These are phyloP conservation scores for Aspergillus conjunctus DNA, from an alignment of 495 filamentous ascomycete genomes.

Conservation along the genomic window DNA sequence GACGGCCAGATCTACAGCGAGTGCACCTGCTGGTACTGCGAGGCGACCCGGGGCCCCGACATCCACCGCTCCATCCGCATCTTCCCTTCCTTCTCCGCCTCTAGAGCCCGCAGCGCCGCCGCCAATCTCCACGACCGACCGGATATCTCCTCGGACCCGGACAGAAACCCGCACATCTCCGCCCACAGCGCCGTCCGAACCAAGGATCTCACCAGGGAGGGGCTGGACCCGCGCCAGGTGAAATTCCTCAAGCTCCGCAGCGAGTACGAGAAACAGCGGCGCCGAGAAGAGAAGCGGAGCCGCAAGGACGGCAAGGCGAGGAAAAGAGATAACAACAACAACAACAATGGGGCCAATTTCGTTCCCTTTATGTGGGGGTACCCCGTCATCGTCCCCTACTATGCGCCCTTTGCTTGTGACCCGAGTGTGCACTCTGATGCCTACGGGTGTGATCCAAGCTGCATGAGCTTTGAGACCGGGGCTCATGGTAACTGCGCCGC, in stretches of 20 bases:
- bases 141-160: conserved; percentile 57
- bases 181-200: conserved; percentile 61
- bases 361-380: conserved; percentile 46
- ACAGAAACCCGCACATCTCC: conserved; percentile 70
- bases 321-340: conserved; percentile 34
- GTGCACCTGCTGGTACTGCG: conserved; percentile 92
- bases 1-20: conserved; percentile 71
- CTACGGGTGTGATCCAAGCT: conserved; percentile 49
- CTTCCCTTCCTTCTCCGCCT: conserved; percentile 33
- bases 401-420: conserved; percentile 54
- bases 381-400: conserved; percentile 55
- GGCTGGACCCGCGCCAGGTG: conserved; percentile 17
- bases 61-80: conserved; percentile 52
- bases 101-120: conserved; percentile 41
- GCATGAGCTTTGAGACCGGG: conserved; percentile 44
- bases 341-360: background rate
- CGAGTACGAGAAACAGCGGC: conserved; percentile 62
- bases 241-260: conserved; percentile 52
- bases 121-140: conserved; percentile 54
- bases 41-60: conserved; percentile 65
- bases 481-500: conserved; percentile 49
- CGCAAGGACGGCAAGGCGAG: conserved; percentile 34
- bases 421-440: conserved; percentile 42
- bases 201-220: conserved; percentile 2
- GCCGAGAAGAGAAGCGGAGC: conserved; percentile 63